Evolutionary conservation across 768 basidiomycete species (phyloP), one percentile per base, ranked within the genome.

Genomic region (Dentipellis fragilis): DNA sequence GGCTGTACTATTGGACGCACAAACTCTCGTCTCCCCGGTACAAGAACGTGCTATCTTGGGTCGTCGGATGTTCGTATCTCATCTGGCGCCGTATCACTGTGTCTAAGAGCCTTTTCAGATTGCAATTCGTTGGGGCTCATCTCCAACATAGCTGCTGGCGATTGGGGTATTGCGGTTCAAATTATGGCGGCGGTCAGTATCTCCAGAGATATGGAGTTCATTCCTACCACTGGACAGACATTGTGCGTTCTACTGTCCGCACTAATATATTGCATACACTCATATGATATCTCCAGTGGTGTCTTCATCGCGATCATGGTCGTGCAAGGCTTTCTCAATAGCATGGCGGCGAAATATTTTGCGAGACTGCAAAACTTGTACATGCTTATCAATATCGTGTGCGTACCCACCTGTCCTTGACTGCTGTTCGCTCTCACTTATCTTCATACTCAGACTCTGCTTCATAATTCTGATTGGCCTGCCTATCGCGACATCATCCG

Each of bases 121-220:
- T 62, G 61, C 2, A 71, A 70, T 45, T 69, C 73, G 34, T 67
- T 75, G n/a, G 72, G 70, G 7, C 63, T 69, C 47, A 65, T 73
- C 37, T 64, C 73, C 1, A 64, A 62, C 0, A 54, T 68, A 12
- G 67, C 72, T 0, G 67, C 69, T 0, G 63, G 69, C 11, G 72
- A 84, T 57, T 87, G 83, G 83, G 81, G 79, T 6, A 79, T 78
- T 55, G 80, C 85, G 0, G 73, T 81, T 1, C 80, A 84, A 63
- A 71, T 88, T 34, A 76, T 81, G 70, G 84, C 84, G 4, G 84
- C 80, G 1, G 78, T 70, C 4, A 80, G 73, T 40, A 81, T 87
- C 53, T 73, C 76, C 17, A 73, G 65, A 16, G 58, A 65, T 29
- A 58, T 59, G 50, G 60, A 53, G 5, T 75, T 70, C 52, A 59